phyloP scores from a whole-genome alignment of 2,329 filamentous ascomycete genomes.

The Coniosporium tulheliwenetii region DNA sequence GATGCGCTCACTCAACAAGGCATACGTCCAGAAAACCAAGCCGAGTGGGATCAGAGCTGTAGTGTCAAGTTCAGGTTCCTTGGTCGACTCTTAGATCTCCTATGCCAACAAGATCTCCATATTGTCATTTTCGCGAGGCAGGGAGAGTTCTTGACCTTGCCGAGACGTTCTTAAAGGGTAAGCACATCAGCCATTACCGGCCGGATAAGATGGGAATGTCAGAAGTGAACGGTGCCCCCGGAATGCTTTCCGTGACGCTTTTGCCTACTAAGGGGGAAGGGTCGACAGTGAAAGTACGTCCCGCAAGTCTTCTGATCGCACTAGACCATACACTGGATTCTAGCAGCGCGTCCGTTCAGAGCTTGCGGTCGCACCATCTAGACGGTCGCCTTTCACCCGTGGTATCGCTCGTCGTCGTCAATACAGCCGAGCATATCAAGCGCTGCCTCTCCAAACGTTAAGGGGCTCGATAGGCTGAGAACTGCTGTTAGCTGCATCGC shows the following conservation, averaged over 20 bases:
- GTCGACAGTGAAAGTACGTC: slow-evolving; percentile 8
- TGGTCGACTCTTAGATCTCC: slow-evolving; percentile 11
- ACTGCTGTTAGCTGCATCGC: slow-evolving; percentile 20
- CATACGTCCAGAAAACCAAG: slow-evolving; percentile 10
- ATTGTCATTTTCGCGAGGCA: slow-evolving; percentile 15
- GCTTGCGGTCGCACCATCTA: slow-evolving; percentile 8
- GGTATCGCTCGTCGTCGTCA: slow-evolving; percentile 23
- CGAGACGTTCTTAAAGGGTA: slow-evolving; percentile 14
- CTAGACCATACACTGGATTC: slow-evolving; percentile 19
- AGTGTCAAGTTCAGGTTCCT: slow-evolving; percentile 22
- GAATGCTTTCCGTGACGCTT: slow-evolving; percentile 17
- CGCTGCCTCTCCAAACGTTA: slow-evolving; percentile 16
- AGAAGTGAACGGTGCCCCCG: slow-evolving; percentile 1
- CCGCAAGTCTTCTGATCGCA: slow-evolving; percentile 24
- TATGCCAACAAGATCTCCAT: slow-evolving; percentile 10
- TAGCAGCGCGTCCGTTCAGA: slow-evolving; percentile 10
- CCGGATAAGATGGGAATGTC: slow-evolving; percentile 6
- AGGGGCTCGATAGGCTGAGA: slow-evolving; percentile 13
- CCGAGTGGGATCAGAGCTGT: slow-evolving; percentile 16
- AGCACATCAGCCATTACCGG: slow-evolving; percentile 2
- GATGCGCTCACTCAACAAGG: slow-evolving; percentile 14
- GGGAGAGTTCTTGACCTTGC: slow-evolving; percentile 14
- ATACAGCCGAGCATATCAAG: slow-evolving; percentile 27
- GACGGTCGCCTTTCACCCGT: slow-evolving; percentile 11
- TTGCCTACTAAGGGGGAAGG: slow-evolving; percentile 12